A percentile compares a stretch with the other conserved stretches of the same genome.
Evolutionary conservation across 2,329 filamentous ascomycete species (phyloP).

Genomic region (Arthrobotrys megalospora): DNA sequence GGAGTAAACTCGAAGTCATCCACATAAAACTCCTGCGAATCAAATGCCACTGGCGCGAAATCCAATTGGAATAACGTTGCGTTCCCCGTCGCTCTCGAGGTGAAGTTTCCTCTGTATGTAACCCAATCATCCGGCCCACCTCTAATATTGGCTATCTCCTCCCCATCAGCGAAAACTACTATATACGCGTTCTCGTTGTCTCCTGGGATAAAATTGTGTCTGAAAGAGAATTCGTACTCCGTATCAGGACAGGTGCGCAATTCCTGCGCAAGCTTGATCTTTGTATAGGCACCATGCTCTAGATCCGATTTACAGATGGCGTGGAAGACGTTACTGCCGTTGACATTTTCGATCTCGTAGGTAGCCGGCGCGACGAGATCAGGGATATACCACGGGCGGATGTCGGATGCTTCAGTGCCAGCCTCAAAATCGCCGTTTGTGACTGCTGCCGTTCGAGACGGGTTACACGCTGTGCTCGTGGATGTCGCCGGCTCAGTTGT

Average conservation of each 20-base stretch:
- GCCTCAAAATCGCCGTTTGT: conserved; percentile 38
- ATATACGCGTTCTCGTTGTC: conserved; percentile 34
- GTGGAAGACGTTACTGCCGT: conserved; percentile 34
- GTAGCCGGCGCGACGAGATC: conserved; percentile 42
- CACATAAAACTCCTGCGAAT: conserved; percentile 48
- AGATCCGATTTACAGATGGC: conserved; percentile 35
- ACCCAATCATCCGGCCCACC: conserved; percentile 22
- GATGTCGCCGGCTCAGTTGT: neutral
- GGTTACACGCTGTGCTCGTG: conserved; percentile 21
- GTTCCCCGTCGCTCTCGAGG: neutral
- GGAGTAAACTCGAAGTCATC: conserved; percentile 40
- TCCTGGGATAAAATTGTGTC: conserved; percentile 30
- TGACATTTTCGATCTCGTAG: conserved; percentile 31
- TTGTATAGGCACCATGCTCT: conserved; percentile 41
- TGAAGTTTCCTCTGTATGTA: conserved; percentile 31
- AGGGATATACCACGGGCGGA: conserved; percentile 42
- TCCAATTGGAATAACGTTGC: conserved; percentile 32
- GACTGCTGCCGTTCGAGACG: conserved; percentile 19
- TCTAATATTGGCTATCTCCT: conserved; percentile 36
- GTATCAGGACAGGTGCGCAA: conserved; percentile 24
- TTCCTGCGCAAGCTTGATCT: conserved; percentile 47
- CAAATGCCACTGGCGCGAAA: conserved; percentile 37
- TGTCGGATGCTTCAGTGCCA: conserved; percentile 20
- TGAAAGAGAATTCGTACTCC: conserved; percentile 29
- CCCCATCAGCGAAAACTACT: conserved; percentile 26